phyloP scores from a whole-genome alignment of 2,329 filamentous ascomycete genomes.

The Alternaria consortialis region DNA sequence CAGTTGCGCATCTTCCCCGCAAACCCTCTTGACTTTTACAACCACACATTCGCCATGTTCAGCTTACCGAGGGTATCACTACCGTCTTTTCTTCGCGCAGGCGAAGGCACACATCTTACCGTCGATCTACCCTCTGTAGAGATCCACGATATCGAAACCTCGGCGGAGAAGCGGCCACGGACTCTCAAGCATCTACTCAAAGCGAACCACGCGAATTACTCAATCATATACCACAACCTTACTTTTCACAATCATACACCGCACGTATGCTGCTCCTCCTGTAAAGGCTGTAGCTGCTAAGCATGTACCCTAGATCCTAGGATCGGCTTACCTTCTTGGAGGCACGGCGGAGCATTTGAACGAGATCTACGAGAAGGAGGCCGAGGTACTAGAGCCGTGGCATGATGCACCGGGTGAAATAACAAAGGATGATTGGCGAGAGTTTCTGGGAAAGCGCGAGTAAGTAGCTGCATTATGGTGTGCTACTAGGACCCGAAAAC shows the following conservation, averaged over 20 bases:
- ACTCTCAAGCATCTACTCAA: constrained; percentile 90
- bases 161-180: constrained; percentile 78
- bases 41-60: constrained; percentile 31
- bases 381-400: constrained; percentile 80
- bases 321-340: constrained; percentile 85
- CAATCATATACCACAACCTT: constrained; percentile 79
- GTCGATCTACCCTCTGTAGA: constrained; percentile 71
- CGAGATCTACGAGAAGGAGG: constrained; percentile 80
- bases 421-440: constrained; percentile 82
- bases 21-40: constrained; percentile 16
- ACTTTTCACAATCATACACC: constrained; percentile 84
- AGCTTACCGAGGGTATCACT: constrained; percentile 32
- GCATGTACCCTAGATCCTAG: constrained; percentile 66
- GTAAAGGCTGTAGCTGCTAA: constrained; percentile 40
- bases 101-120: constrained; percentile 31
- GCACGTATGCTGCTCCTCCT: constrained; percentile 63
- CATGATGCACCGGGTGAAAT: constrained; percentile 84
- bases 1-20: constrained; percentile 32
- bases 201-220: constrained; percentile 90
- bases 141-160: constrained; percentile 80
- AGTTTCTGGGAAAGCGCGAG: constrained; percentile 78
- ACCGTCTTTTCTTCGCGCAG: constrained; percentile 30
- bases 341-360: constrained; percentile 77
- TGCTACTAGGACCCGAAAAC: neutral
- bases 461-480: constrained; percentile 47